Percentiles rank a stretch among this genome's conserved stretches.
These are phyloP conservation scores for Penicillium canariense DNA, from an alignment of 495 filamentous ascomycete species.

Conservation along the genomic window DNA sequence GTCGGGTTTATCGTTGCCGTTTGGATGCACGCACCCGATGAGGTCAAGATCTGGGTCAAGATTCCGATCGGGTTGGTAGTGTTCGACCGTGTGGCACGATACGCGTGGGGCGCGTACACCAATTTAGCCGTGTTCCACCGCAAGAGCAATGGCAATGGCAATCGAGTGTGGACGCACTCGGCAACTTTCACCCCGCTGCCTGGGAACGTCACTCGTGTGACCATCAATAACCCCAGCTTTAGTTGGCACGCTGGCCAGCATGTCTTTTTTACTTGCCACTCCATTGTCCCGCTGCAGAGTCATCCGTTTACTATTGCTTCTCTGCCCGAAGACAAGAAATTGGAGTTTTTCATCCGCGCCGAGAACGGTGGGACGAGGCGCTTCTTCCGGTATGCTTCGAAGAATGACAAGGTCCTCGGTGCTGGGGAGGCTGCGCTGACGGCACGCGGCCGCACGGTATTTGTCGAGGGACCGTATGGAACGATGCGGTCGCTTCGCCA, in stretches of 20 bases:
- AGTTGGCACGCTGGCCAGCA: slow-evolving; percentile 77
- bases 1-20: slow-evolving; percentile 65
- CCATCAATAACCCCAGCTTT: slow-evolving; percentile 65
- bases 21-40: slow-evolving; percentile 58
- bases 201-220: slow-evolving; percentile 63
- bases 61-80: slow-evolving; percentile 66
- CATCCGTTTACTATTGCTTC: slow-evolving; percentile 83
- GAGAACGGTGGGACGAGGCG: slow-evolving; percentile 68
- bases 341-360: slow-evolving; percentile 72
- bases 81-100: slow-evolving; percentile 65
- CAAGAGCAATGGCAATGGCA: slow-evolving; percentile 11
- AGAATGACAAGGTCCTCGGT: slow-evolving; percentile 29
- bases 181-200: slow-evolving; percentile 63
- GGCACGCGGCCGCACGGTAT: slow-evolving; percentile 22
- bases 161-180: slow-evolving; percentile 36
- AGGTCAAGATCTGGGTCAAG: slow-evolving; percentile 61
- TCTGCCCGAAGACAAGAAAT: slow-evolving; percentile 51
- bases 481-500: slow-evolving; percentile 45
- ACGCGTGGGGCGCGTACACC: slow-evolving; percentile 52
- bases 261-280: slow-evolving; percentile 70
- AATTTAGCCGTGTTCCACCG: slow-evolving; percentile 63
- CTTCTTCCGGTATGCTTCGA: slow-evolving; percentile 62
- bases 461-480: slow-evolving; percentile 56
- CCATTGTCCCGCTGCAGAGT: slow-evolving; percentile 63
- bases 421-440: background rate